These are phyloP conservation scores for Phytopythium chamaehyphon DNA, from an alignment of 352 stramenopile species.

Conservation along the genomic window DNA sequence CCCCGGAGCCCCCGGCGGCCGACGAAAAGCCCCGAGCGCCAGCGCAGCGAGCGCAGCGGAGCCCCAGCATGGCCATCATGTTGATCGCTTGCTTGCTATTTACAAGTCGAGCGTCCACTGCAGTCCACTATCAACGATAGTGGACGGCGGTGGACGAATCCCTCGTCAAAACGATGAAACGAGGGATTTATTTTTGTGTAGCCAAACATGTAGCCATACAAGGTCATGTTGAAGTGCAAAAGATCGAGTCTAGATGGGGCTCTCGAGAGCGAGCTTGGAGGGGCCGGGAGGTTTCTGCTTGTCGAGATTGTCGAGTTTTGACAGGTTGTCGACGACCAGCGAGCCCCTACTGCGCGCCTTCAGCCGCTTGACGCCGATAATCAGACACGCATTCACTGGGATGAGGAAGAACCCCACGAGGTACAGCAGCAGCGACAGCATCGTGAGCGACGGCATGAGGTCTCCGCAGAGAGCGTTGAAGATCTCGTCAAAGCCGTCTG, in stretches of 20 bases:
- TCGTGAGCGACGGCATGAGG: slow-evolving; percentile 63
- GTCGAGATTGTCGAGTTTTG: slow-evolving; percentile 16
- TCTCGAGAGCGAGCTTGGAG: too few species aligned
- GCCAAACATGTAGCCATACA: too few species aligned
- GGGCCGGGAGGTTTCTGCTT: background rate
- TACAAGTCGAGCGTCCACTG: too few species aligned
- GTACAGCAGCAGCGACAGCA: slow-evolving; percentile 77
- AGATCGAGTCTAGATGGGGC: too few species aligned
- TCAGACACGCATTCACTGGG: slow-evolving; percentile 62
- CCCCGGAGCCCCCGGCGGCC: background rate
- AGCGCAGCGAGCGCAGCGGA: background rate
- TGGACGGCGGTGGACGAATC: too few species aligned
- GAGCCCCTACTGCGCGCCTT: slow-evolving; percentile 41
- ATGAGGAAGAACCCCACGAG: slow-evolving; percentile 61
- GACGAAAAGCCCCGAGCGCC: slow-evolving; percentile 10
- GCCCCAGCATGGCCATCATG: background rate
- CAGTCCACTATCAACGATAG: too few species aligned
- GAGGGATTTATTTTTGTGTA: too few species aligned
- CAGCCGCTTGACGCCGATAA: slow-evolving; percentile 60
- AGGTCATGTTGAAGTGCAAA: too few species aligned
- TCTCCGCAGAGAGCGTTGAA: slow-evolving; percentile 49
- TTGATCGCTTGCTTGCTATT: too few species aligned
- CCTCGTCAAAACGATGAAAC: too few species aligned
- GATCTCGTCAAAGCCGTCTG: slow-evolving; percentile 37
- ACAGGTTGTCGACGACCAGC: slow-evolving; percentile 53